A percentile compares a stretch with the other conserved stretches of the same genome.
Conservation (phyloP, 2,329 filamentous ascomycete species). For the Claviceps arundinis region DNA sequence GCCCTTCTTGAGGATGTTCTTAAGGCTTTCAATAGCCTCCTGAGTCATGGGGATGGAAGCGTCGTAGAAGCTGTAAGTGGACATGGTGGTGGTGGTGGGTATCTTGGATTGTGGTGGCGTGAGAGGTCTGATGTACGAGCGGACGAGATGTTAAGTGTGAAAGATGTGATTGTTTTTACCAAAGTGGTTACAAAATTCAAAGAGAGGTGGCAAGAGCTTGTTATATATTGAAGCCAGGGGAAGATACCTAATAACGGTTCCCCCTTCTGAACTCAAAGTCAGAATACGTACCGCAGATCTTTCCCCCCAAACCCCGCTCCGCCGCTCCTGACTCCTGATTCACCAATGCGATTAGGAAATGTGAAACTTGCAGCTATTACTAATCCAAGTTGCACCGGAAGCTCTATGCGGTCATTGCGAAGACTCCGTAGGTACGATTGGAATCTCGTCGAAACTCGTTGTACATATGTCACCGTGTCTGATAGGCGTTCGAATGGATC, state of each 20-base stretch:
- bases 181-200: neutral
- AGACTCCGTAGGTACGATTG: neutral
- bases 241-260: neutral
- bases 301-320: neutral
- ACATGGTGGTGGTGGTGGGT: constrained; percentile 15
- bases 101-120: neutral
- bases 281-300: neutral
- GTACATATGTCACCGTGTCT: neutral
- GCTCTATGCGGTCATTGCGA: too few species aligned
- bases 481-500: neutral
- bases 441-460: constrained; percentile 1
- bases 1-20: constrained; percentile 23
- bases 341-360: neutral
- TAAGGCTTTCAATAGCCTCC: constrained; percentile 19
- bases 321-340: neutral
- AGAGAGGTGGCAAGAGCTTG: neutral
- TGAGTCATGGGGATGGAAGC: constrained; percentile 19
- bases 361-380: neutral
- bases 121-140: neutral
- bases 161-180: neutral
- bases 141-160: neutral
- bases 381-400: neutral
- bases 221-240: neutral
- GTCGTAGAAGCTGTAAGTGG: constrained; percentile 28
- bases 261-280: neutral